Evolutionary conservation across 495 filamentous ascomycete genomes (phyloP).

Genomic region (Daldinia childiae): DNA sequence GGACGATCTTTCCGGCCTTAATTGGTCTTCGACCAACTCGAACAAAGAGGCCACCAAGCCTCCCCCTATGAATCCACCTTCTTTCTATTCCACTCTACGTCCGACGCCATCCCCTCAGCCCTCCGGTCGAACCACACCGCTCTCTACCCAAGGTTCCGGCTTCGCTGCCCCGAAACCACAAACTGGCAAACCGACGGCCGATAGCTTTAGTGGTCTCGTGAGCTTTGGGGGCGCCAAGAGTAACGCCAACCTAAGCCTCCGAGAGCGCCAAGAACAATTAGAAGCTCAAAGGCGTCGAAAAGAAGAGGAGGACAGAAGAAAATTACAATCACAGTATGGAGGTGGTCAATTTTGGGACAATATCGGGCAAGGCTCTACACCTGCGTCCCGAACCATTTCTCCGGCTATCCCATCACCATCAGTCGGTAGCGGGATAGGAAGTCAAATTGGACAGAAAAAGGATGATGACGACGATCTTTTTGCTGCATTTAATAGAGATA

Average conservation of each 20-base stretch:
- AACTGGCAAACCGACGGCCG: constrained; percentile 69
- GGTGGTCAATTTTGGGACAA: constrained; percentile 76
- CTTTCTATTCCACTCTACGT: constrained; percentile 68
- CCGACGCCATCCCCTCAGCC: constrained; percentile 66
- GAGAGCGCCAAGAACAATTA: constrained; percentile 84
- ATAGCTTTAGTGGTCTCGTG: constrained; percentile 92
- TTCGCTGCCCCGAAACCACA: constrained; percentile 62
- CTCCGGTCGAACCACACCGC: constrained; percentile 75
- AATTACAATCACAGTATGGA: constrained; percentile 78
- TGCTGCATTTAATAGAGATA: constrained; percentile 67
- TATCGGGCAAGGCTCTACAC: constrained; percentile 52
- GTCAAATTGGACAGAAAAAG: constrained; percentile 46
- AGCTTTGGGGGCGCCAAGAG: constrained; percentile 74
- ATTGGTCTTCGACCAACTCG: constrained; percentile 59
- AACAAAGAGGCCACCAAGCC: constrained; percentile 56
- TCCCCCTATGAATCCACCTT: constrained; percentile 52
- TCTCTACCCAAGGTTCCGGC: constrained; percentile 64
- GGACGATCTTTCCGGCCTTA: constrained; percentile 64
- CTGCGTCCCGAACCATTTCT: constrained; percentile 51
- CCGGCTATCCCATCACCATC: constrained; percentile 37
- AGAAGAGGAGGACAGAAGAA: constrained; percentile 74
- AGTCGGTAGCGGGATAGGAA: constrained; percentile 36
- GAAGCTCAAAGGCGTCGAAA: constrained; percentile 80
- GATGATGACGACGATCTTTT: constrained; percentile 67
- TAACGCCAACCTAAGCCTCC: constrained; percentile 76